Evolutionary conservation across 2,329 filamentous ascomycete genomes (phyloP), one percentile per base, ranked within the genome.

Genomic region (Thyridium curvatum): DNA sequence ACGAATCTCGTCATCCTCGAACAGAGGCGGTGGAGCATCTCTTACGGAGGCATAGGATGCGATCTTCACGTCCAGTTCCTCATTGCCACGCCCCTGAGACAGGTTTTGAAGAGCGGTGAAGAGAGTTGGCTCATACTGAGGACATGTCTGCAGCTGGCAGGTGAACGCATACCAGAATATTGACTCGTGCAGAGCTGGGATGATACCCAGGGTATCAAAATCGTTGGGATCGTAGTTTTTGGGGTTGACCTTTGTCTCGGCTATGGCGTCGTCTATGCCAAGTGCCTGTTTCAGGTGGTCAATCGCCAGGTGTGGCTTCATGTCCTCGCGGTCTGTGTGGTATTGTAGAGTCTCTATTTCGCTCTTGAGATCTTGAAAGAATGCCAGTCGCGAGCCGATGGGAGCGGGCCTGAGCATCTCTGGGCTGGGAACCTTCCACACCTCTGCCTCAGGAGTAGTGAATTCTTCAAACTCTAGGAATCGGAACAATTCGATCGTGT

Each of bases 381-480:
- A 74, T 2, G 66, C 67, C 26, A 71, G 64, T 40, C 61, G 61
- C 1, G 65, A 69, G 3, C 57, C 59, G 8, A 65, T 35, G 54
- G 51, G 18, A 50, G 66, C 46, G 60, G 64, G 12, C 52, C 58
- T 46, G 61, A 63, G 35, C 44, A 56, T 61, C 54, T 49, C 68
- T 54, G 34, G 55, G 41, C 40, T 48, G 12, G 46, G 56, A 39
- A 52, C 52, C 59, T 55, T 62, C 42, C 56, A 66, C 12, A 64
- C 58, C 3, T 71, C 60, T 2, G 55, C 64, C 13, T 65, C 60
- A 8, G 56, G 55, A 2, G 62, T 54, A 5, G 64, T 49, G 2
- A 58, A 52, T 47, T 74, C 69, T 3, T 54, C 46, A 34, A 77
- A 78, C 10, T 69, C 72, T 4, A 79, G 56, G 12, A 62, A 62